Conservation (phyloP, 1,139 yeast species). For the Sugiyamaella grinbergsii region DNA sequence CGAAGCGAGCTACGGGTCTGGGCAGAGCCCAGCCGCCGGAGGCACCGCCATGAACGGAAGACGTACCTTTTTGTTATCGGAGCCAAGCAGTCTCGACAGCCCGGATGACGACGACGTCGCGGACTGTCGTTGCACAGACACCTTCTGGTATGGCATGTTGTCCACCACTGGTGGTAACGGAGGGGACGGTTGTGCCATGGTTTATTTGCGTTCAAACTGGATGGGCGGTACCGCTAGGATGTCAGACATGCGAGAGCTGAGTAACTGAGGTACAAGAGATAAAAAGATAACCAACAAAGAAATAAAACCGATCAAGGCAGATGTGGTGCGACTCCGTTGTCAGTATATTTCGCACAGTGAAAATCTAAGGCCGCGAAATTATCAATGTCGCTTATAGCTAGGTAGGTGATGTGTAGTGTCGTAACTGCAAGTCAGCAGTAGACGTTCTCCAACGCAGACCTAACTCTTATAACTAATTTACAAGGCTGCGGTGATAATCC, state of each 20-base stretch:
- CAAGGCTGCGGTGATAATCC: too few species aligned
- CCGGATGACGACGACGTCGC: constrained; percentile 27
- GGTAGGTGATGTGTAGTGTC: too few species aligned
- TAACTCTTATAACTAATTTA: too few species aligned
- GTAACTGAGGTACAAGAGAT: neutral
- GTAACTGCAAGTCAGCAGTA: too few species aligned
- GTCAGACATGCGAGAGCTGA: constrained; percentile 2
- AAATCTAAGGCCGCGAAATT: too few species aligned
- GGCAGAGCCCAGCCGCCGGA: too few species aligned
- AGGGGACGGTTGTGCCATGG: constrained; percentile 17
- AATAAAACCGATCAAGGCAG: neutral
- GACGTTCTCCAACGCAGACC: too few species aligned
- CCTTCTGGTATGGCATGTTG: constrained; percentile 21
- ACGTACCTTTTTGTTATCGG: constrained; percentile 21
- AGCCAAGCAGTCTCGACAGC: constrained; percentile 27
- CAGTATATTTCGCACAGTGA: too few species aligned
- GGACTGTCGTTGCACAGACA: constrained; percentile 16
- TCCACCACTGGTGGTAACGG: constrained; percentile 13
- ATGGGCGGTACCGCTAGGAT: neutral
- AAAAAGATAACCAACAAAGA: neutral
- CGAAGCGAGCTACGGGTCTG: constrained; percentile 4
- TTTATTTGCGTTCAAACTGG: neutral
- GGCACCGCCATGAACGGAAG: neutral
- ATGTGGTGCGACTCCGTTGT: neutral
- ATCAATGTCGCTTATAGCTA: too few species aligned